Percentiles rank a stretch among this genome's conserved stretches.
phyloP scores from a whole-genome alignment of 768 basidiomycete genomes.

The Macrocybe gigantea region DNA sequence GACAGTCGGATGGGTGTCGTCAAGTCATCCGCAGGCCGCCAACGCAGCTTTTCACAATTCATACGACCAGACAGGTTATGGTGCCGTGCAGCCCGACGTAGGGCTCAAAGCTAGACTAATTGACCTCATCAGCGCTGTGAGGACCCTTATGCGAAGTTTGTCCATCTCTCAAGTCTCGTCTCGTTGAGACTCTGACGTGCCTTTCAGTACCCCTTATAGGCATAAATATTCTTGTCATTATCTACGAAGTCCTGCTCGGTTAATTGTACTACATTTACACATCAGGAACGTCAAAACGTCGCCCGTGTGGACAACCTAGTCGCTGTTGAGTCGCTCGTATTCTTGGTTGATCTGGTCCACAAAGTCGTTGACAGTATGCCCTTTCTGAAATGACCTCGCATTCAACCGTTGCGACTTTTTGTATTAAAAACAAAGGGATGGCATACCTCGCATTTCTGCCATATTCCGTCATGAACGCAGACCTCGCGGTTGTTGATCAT shows the following conservation, averaged over 20 bases:
- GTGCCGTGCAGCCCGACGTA: constrained; percentile 48
- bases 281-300: not conserved
- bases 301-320: constrained; percentile 2
- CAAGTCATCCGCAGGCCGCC: constrained; percentile 51
- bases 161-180: constrained; percentile 17
- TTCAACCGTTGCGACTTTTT: constrained; percentile 5
- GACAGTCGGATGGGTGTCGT: constrained; percentile 82
- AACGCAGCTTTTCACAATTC: constrained; percentile 57
- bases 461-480: constrained; percentile 72
- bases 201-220: constrained; percentile 84
- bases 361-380: constrained; percentile 72
- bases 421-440: not conserved
- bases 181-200: constrained; percentile 1
- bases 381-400: constrained; percentile 40
- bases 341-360: constrained; percentile 71
- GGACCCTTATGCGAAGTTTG: constrained; percentile 97
- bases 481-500: constrained; percentile 62
- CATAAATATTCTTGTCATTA: constrained; percentile 79
- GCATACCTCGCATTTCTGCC: constrained; percentile 75
- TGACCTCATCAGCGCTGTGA: constrained; percentile 89
- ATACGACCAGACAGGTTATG: constrained; percentile 63
- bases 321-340: constrained; percentile 57
- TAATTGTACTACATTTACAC: constrained; percentile 15
- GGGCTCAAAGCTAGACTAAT: constrained; percentile 83
- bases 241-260: constrained; percentile 77